phyloP scores from a whole-genome alignment of 202 grass and related monocot species.

The Brachypodium distachyon region DNA sequence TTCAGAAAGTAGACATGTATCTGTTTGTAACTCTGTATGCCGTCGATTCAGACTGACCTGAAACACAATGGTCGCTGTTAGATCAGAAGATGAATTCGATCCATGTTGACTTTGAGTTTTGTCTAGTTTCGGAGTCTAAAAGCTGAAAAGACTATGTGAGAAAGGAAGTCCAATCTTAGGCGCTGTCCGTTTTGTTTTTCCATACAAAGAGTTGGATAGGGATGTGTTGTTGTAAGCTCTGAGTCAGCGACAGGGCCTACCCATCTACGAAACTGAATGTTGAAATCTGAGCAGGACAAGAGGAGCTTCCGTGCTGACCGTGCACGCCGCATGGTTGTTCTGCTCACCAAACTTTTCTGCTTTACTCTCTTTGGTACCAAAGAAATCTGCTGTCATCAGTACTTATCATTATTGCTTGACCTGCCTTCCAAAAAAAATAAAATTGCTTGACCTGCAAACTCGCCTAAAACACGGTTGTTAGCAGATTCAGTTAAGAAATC shows the following conservation, averaged over 20 bases:
- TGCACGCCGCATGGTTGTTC: neutral
- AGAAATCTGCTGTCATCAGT: neutral
- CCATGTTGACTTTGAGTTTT: neutral
- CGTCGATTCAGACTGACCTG: neutral
- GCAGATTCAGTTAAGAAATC: neutral
- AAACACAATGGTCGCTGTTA: neutral
- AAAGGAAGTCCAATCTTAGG: neutral
- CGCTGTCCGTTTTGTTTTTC: neutral
- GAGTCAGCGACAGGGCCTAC: neutral
- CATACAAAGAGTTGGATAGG: neutral
- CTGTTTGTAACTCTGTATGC: neutral
- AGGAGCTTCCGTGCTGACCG: neutral
- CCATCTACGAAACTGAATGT: neutral
- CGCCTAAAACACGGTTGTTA: neutral
- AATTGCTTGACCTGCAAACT: neutral
- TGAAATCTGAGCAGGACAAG: neutral
- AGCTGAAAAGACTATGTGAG: too few relatives aligned
- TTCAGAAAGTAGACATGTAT: conserved; percentile 58
- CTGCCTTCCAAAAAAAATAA: too few relatives aligned
- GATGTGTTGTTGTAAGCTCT: neutral
- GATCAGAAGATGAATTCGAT: neutral
- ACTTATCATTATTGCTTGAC: neutral
- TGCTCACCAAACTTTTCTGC: neutral
- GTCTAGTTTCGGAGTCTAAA: neutral
- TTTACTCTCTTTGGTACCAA: neutral